These are phyloP conservation scores for Schizothecium vesticola DNA, from an alignment of 495 filamentous ascomycete genomes.

Conservation along the genomic window DNA sequence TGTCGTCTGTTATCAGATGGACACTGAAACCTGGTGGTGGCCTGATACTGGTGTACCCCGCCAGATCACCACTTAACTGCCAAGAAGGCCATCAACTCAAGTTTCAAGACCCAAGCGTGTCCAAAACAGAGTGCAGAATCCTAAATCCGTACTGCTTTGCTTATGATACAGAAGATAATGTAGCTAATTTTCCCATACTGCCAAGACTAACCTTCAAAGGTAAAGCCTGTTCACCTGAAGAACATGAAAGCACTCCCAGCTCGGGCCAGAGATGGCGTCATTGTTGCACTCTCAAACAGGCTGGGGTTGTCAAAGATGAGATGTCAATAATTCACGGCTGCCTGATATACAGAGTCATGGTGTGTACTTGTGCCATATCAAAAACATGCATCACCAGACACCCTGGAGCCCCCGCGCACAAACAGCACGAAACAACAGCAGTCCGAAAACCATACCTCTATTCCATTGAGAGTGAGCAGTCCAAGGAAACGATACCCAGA, in stretches of 20 bases:
- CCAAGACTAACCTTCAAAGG: background rate
- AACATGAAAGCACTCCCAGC: background rate
- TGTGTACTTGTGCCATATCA: background rate
- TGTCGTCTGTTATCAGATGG: background rate
- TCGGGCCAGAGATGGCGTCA: background rate
- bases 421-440: background rate
- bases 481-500: constrained; percentile 17
- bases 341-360: background rate
- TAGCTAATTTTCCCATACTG: background rate
- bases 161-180: background rate
- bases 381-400: background rate
- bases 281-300: background rate
- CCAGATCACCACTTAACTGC: background rate
- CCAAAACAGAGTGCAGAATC: background rate
- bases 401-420: background rate
- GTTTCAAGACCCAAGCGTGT: background rate
- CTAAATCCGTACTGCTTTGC: background rate
- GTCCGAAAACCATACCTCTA: constrained; percentile 17
- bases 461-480: constrained; percentile 6
- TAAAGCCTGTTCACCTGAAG: background rate
- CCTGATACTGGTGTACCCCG: background rate
- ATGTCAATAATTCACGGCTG: background rate
- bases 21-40: background rate
- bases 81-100: background rate
- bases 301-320: background rate